phyloP scores from a whole-genome alignment of 1,284 basidiomycete genomes.

The Fistulinella cinereoalba region DNA sequence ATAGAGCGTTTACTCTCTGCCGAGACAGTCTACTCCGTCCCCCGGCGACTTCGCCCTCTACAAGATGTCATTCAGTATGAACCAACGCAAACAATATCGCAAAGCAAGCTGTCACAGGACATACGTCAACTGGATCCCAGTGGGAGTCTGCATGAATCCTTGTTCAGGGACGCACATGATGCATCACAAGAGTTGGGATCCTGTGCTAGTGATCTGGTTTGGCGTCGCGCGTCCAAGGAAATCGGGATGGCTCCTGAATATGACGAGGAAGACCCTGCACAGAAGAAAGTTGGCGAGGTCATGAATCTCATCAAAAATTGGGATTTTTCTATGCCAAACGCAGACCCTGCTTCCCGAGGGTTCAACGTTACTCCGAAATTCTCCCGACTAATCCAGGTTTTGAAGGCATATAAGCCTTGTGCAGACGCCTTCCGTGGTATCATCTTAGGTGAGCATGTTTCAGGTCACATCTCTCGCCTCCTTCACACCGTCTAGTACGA shows the following conservation, averaged over 20 bases:
- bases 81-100: slow-evolving; percentile 22
- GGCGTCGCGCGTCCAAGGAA: slow-evolving; percentile 51
- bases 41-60: slow-evolving; percentile 34
- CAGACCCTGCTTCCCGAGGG: slow-evolving; percentile 47
- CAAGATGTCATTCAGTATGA: slow-evolving; percentile 40
- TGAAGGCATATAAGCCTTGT: slow-evolving; percentile 50
- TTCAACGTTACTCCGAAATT: slow-evolving; percentile 70
- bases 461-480: background rate
- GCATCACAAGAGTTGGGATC: slow-evolving; percentile 53
- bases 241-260: slow-evolving; percentile 22
- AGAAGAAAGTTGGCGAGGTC: slow-evolving; percentile 31
- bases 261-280: slow-evolving; percentile 34
- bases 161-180: slow-evolving; percentile 46
- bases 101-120: slow-evolving; percentile 35
- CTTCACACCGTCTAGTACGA: slow-evolving; percentile 38
- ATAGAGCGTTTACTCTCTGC: slow-evolving; percentile 42
- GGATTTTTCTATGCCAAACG: slow-evolving; percentile 58
- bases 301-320: slow-evolving; percentile 50
- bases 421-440: slow-evolving; percentile 60
- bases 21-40: slow-evolving; percentile 32
- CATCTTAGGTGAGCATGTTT: slow-evolving; percentile 52
- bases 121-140: slow-evolving; percentile 40
- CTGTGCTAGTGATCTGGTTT: slow-evolving; percentile 63
- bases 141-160: slow-evolving; percentile 37
- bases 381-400: slow-evolving; percentile 51